Conservation (phyloP, 306 rosid species). For the Castanospermum australe region DNA sequence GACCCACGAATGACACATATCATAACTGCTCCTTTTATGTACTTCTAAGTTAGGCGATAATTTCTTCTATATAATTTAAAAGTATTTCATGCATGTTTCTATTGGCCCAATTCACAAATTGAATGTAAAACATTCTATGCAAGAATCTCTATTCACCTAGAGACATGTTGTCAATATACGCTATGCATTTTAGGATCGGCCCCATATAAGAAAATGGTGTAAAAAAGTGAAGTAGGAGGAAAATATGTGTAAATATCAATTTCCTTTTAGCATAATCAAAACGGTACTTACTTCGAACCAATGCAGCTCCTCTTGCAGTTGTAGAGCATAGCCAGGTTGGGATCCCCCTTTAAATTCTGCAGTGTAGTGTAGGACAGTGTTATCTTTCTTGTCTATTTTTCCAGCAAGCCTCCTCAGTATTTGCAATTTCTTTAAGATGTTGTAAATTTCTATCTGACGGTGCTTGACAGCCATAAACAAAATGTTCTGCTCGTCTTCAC, state of each 20-base stretch:
- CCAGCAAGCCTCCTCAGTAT: constrained; percentile 29
- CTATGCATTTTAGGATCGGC: too few relatives aligned
- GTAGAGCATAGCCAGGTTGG: constrained; percentile 47
- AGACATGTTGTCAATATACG: too few relatives aligned
- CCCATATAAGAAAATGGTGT: too few relatives aligned
- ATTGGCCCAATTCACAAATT: too few relatives aligned
- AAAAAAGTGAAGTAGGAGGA: neutral
- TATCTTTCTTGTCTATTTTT: constrained; percentile 29
- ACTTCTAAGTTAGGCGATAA: too few relatives aligned
- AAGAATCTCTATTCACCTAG: too few relatives aligned
- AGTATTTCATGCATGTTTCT: too few relatives aligned
- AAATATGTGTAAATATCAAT: neutral
- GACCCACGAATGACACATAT: too few relatives aligned
- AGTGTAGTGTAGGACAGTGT: constrained; percentile 39
- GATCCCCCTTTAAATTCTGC: constrained; percentile 34
- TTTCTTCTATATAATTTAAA: too few relatives aligned
- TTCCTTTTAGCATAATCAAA: neutral
- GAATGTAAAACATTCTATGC: too few relatives aligned
- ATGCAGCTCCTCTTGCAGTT: constrained; percentile 42
- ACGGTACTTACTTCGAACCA: constrained; percentile 40
- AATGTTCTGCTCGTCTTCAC: constrained; percentile 38
- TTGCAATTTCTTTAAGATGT: constrained; percentile 25
- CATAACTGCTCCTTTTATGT: too few relatives aligned
- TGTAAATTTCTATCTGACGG: constrained; percentile 25
- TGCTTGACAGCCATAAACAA: constrained; percentile 33